phyloP scores from a whole-genome alignment of 371 early-diverging fungal species.

The Batrachochytrium dendrobatidis region DNA sequence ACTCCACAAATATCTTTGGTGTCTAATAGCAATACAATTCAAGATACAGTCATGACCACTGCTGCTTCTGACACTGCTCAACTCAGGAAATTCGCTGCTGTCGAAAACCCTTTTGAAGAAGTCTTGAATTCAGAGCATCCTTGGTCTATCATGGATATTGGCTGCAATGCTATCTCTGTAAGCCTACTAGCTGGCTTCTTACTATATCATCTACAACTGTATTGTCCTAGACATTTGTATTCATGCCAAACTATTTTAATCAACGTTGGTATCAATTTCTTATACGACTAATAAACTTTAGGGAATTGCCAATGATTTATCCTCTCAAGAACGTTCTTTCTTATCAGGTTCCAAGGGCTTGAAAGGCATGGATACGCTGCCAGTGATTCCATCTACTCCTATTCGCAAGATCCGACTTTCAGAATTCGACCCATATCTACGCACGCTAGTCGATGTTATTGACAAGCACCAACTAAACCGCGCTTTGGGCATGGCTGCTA shows the following conservation, averaged over 20 bases:
- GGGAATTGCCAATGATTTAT: constrained; percentile 35
- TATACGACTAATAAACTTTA: neutral
- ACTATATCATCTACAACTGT: neutral
- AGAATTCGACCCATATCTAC: constrained; percentile 47
- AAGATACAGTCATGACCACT: no score
- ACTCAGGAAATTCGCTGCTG: neutral
- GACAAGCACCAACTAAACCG: constrained; percentile 36
- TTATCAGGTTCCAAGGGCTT: constrained; percentile 10
- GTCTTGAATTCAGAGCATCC: constrained; percentile 30
- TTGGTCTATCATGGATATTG: constrained; percentile 37
- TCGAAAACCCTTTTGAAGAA: constrained; percentile 24
- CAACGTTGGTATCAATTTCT: neutral
- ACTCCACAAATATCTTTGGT: no score
- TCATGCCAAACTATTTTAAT: neutral
- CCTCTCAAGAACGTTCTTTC: constrained; percentile 14
- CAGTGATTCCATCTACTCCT: constrained; percentile 22
- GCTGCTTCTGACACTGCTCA: neutral
- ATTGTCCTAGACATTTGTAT: neutral
- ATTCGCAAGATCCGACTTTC: constrained; percentile 32
- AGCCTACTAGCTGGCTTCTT: neutral
- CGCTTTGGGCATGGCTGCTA: constrained; percentile 32
- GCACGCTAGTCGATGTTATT: constrained; percentile 32
- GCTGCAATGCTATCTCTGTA: constrained; percentile 40
- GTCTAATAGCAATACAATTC: no score
- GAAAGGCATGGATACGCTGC: constrained; percentile 32